phyloP scores from a whole-genome alignment of 495 filamentous ascomycete species.

The Penicillium macrosclerotiorum region DNA sequence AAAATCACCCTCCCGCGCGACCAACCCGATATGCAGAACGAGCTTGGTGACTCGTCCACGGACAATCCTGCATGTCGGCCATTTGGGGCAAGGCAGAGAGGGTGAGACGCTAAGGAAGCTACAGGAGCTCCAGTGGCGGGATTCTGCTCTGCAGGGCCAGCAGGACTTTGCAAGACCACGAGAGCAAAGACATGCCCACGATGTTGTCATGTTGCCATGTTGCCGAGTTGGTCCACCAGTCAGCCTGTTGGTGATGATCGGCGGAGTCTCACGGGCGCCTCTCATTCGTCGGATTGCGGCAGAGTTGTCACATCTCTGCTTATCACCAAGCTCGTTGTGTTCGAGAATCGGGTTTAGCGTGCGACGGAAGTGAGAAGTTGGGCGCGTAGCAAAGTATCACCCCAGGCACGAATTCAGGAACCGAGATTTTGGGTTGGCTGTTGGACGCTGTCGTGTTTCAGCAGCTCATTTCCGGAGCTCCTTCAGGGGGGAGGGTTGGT shows the following conservation, averaged over 20 bases:
- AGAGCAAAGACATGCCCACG: too few species aligned
- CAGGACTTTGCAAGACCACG: too few species aligned
- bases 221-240: too few species aligned
- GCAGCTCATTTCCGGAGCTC: not conserved
- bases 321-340: constrained; percentile 19
- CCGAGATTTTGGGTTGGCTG: constrained; percentile 6
- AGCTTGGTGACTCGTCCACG: constrained; percentile 19
- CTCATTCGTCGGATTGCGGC: constrained; percentile 19
- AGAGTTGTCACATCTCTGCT: constrained; percentile 27
- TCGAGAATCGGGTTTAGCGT: too few species aligned
- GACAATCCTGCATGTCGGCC: constrained; percentile 9
- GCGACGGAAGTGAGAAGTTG: not conserved
- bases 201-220: too few species aligned
- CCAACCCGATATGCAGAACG: constrained; percentile 3
- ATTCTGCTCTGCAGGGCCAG: too few species aligned
- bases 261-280: constrained; percentile 5
- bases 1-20: constrained; percentile 3
- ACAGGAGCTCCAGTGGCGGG: constrained; percentile 21
- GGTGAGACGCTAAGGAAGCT: constrained; percentile 10
- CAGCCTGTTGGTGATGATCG: constrained; percentile 11
- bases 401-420: too few species aligned
- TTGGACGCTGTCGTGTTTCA: constrained; percentile 5
- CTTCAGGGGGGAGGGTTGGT: not conserved
- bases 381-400: constrained; percentile 16
- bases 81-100: too few species aligned